Percentiles rank a stretch among this genome's conserved stretches.
Conservation (phyloP, 495 filamentous ascomycete species). For the Penicillium canariense region DNA sequence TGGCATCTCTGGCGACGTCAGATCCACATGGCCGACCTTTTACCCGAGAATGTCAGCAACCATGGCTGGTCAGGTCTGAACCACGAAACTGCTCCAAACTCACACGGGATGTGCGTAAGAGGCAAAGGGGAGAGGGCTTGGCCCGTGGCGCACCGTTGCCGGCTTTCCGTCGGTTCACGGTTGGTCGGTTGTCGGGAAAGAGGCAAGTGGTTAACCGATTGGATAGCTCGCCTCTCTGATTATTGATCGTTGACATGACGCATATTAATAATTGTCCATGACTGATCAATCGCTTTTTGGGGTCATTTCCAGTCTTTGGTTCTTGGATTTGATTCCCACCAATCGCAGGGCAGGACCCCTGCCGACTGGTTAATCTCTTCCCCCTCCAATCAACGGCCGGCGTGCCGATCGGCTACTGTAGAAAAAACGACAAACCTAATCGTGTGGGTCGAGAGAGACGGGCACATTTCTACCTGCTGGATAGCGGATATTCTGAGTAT, state of each 20-base stretch:
- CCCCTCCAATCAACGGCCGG: slow-evolving; percentile 2
- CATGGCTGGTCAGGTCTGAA: background rate
- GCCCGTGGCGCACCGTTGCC: background rate
- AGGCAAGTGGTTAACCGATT: too few relatives aligned
- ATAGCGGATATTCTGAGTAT: too few relatives aligned
- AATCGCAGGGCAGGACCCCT: too few relatives aligned
- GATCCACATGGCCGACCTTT: slow-evolving; percentile 25
- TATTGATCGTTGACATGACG: background rate
- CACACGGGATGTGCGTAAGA: background rate
- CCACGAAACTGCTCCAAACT: background rate
- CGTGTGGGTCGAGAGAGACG: background rate
- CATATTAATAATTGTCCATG: too few relatives aligned
- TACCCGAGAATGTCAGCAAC: slow-evolving; percentile 11
- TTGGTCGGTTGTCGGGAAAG: background rate
- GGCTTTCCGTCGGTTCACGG: background rate
- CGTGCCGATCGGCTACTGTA: background rate
- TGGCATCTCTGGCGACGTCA: slow-evolving; percentile 19
- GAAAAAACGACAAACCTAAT: slow-evolving; percentile 1
- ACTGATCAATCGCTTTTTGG: too few relatives aligned
- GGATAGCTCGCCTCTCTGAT: background rate
- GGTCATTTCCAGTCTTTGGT: too few relatives aligned
- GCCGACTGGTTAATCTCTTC: background rate
- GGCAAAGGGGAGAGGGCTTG: slow-evolving; percentile 13
- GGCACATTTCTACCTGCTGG: too few relatives aligned
- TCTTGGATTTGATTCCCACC: too few relatives aligned